Evolutionary conservation across 495 filamentous ascomycete genomes (phyloP).

Genomic region (Sordaria brevicollis): DNA sequence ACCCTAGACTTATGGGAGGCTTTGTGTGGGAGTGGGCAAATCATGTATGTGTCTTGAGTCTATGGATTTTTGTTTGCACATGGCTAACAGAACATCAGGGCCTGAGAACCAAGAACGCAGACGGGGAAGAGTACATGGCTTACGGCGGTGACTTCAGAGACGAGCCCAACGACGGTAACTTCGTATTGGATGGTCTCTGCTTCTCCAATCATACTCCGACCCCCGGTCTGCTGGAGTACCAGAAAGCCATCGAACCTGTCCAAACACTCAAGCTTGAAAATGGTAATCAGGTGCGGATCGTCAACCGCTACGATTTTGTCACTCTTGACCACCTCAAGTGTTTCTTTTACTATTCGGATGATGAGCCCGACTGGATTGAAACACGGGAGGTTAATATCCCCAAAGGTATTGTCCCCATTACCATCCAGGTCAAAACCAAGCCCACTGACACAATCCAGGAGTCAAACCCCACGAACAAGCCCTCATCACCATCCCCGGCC

Average conservation of each 20-base stretch:
- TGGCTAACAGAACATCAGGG: constrained; percentile 27
- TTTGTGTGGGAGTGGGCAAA: constrained; percentile 75
- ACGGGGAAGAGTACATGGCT: constrained; percentile 48
- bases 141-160: constrained; percentile 70
- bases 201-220: constrained; percentile 49
- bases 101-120: constrained; percentile 40
- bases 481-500: constrained; percentile 16
- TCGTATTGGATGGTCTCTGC: constrained; percentile 58
- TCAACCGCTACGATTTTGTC: constrained; percentile 46
- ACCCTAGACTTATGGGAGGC: constrained; percentile 56
- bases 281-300: constrained; percentile 28
- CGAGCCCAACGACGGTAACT: constrained; percentile 57
- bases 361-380: neutral
- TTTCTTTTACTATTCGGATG: neutral
- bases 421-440: neutral
- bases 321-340: constrained; percentile 39
- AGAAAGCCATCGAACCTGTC: constrained; percentile 55
- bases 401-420: constrained; percentile 1
- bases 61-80: neutral
- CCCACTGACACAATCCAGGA: constrained; percentile 17
- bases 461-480: constrained; percentile 26
- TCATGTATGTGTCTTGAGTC: constrained; percentile 29
- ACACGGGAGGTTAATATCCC: constrained; percentile 25
- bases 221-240: constrained; percentile 52
- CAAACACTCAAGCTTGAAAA: constrained; percentile 25